Percentiles rank a stretch among this genome's conserved stretches.
phyloP scores from a whole-genome alignment of 1,284 basidiomycete genomes.

The Trichosporon sp. region DNA sequence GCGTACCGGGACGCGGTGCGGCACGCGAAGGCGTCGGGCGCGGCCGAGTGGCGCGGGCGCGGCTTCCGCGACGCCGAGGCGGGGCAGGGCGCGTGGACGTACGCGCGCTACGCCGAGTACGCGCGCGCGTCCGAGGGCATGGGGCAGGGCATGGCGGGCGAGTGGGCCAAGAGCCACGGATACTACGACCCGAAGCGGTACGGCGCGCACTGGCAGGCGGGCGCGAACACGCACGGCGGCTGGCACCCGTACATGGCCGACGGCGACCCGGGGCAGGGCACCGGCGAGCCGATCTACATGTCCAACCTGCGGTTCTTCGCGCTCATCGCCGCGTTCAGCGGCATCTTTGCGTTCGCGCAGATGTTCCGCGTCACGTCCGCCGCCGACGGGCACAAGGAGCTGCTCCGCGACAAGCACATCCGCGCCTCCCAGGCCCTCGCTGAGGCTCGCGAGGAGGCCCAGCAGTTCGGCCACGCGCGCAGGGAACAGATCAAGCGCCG shows the following conservation, averaged over 20 bases:
- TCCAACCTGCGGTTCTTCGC: constrained; percentile 15
- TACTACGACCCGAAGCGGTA: constrained; percentile 29
- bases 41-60: constrained; percentile 28
- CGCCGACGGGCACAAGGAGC: constrained; percentile 26
- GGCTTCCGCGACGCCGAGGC: constrained; percentile 33
- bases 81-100: constrained; percentile 27
- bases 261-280: constrained; percentile 8
- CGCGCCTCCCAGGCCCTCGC: constrained; percentile 46
- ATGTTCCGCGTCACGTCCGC: constrained; percentile 22
- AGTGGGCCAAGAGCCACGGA: constrained; percentile 21
- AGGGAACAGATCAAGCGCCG: constrained; percentile 43
- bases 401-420: constrained; percentile 35
- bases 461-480: constrained; percentile 39
- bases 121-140: constrained; percentile 23
- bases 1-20: constrained; percentile 33
- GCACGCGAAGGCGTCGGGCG: constrained; percentile 28
- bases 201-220: constrained; percentile 14
- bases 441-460: constrained; percentile 43
- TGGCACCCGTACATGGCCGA: constrained; percentile 12
- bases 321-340: constrained; percentile 13
- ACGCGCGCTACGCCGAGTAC: constrained; percentile 6
- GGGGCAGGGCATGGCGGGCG: constrained; percentile 15
- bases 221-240: constrained; percentile 10
- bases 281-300: constrained; percentile 20
- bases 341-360: constrained; percentile 7